Base-by-base conservation (phyloP, 2,329 filamentous ascomycete species). In the Colletotrichum coccodes region DNA sequence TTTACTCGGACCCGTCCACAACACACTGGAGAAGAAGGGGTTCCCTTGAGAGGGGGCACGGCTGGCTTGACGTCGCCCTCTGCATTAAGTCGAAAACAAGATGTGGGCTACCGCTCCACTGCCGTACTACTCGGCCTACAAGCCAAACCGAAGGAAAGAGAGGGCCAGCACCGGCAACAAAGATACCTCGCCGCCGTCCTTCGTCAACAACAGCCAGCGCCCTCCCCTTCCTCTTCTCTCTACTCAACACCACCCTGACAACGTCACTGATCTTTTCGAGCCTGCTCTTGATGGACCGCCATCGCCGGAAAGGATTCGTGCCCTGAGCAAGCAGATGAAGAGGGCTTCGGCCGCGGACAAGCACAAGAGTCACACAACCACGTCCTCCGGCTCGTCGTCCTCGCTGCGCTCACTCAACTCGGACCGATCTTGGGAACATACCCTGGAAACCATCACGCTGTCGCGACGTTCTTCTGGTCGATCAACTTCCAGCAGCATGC, bases 231-330 rank as follows among this genome's bases (percentile, higher is more conserved):
- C 65, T 42, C 53, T 26, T 60, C 62, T 64, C 60, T 54, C 64
- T 49, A 53, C 62, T 44, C 66, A 66, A 46, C 54, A 57, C 34
- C 58, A 60, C 40, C 49, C 47, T 59, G 60, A 72, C 59, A 62
- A 42, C 71, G 65, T 81, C 54, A 74, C 79, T 68, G 84, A 86
- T 66, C 80, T 87, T 61, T 78, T 91, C 65, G 87, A 86, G 67
- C 87, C 89, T 56, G 84, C 89, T 70, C 79, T 90, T 64, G 87
- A 91, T 72, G 86, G 87, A 21, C 88, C 89, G 46, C 88, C 89
- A 0, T 91, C 89, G 38, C 87, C 89, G 32, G 85, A 88, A 73
- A 84, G 84, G 70, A 84, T 90, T 72, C 85, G 88, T 72, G 86
- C 86, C 66, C 81, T 90, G 60, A 89, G 82, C 76, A 85, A 86